These are phyloP conservation scores for Penicillium sp. DNA, from an alignment of 2,329 filamentous ascomycete species.

Conservation along the genomic window DNA sequence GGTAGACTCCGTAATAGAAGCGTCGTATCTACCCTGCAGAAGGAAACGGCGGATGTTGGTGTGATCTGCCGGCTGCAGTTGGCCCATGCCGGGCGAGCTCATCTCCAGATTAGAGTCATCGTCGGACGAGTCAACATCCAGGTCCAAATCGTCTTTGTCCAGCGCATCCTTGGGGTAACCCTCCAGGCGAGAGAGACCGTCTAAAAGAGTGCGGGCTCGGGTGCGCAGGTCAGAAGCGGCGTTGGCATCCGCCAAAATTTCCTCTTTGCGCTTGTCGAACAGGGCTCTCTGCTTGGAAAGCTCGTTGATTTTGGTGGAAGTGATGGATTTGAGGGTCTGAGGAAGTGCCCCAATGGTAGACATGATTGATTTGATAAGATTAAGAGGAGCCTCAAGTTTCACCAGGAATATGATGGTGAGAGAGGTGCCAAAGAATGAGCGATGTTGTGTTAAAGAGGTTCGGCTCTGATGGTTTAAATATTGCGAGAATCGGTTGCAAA, in stretches of 20 bases:
- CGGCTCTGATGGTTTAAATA: background rate
- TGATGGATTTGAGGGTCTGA: slow-evolving; percentile 56
- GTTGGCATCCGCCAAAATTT: slow-evolving; percentile 39
- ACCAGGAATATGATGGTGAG: background rate
- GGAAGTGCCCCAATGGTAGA: slow-evolving; percentile 43
- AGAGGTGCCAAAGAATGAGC: background rate
- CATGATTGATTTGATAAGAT: slow-evolving; percentile 21
- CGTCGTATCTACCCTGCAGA: slow-evolving; percentile 54
- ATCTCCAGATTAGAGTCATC: slow-evolving; percentile 14
- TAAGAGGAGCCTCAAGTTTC: background rate
- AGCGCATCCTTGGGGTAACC: slow-evolving; percentile 36
- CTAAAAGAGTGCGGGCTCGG: slow-evolving; percentile 34
- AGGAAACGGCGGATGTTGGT: slow-evolving; percentile 53
- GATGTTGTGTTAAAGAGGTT: background rate
- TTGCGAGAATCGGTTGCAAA: background rate
- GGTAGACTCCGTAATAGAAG: slow-evolving; percentile 49
- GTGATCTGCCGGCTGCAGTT: slow-evolving; percentile 27
- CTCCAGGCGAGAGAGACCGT: slow-evolving; percentile 40
- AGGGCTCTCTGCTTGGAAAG: slow-evolving; percentile 52
- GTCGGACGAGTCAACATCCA: slow-evolving; percentile 13
- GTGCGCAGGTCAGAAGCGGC: slow-evolving; percentile 29
- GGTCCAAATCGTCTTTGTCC: slow-evolving; percentile 34
- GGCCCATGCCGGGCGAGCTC: slow-evolving; percentile 28
- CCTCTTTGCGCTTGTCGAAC: slow-evolving; percentile 50
- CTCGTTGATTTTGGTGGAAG: slow-evolving; percentile 57